Evolutionary conservation across 352 stramenopile species (phyloP).

Genomic region (Globisporangium spinosum): DNA sequence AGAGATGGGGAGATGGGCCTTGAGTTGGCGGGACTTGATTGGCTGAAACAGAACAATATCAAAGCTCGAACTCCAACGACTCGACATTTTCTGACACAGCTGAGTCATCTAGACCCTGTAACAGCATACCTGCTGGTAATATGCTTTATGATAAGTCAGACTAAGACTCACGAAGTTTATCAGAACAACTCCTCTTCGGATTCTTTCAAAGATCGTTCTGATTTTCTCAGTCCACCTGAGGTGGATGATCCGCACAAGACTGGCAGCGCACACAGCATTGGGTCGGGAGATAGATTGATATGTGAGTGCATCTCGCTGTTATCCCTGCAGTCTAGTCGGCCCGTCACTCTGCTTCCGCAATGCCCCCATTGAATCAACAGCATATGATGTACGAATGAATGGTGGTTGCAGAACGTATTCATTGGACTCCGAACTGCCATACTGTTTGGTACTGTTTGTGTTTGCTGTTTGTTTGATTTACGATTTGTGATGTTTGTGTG

Average conservation of each 20-base stretch:
- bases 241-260: not conserved
- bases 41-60: not conserved
- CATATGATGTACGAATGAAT: too few relatives aligned
- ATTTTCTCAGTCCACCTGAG: too few relatives aligned
- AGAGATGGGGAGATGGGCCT: not conserved
- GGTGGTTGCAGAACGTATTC: too few relatives aligned
- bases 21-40: not conserved
- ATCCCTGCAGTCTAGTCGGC: not conserved
- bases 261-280: too few relatives aligned
- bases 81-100: not conserved
- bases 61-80: not conserved
- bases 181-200: too few relatives aligned
- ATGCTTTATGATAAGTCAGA: not conserved
- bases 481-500: not conserved
- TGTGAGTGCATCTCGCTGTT: not conserved
- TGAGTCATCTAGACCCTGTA: not conserved
- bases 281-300: too few relatives aligned
- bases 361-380: too few relatives aligned
- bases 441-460: not conserved
- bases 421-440: too few relatives aligned
- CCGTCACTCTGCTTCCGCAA: not conserved
- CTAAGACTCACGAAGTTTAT: too few relatives aligned
- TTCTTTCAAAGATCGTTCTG: too few relatives aligned
- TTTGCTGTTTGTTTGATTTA: not conserved
- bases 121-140: not conserved